Evolutionary conservation across 1,139 yeast genomes (phyloP), one percentile per base, ranked within the genome.

Genomic region (Candida tropicalis): DNA sequence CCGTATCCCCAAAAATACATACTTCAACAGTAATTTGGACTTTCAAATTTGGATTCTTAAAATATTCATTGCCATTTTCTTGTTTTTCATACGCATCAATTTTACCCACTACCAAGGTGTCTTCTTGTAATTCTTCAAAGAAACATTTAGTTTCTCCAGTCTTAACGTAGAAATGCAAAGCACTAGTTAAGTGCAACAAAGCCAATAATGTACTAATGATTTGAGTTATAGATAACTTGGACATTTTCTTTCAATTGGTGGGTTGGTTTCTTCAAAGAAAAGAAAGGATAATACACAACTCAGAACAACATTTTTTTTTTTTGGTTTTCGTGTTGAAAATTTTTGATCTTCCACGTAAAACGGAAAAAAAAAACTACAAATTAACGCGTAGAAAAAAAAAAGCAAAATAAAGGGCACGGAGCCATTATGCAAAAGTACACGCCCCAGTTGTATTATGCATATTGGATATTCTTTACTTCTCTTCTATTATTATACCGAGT

Each of bases 111-210:
- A 73, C 70, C 49, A 74, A 68, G 11, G 77, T 66, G 42, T 71
- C 68, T 36, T 60, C 60, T 20, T 63, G 69, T 53, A 74, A 69
- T 40, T 71, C 77, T 53, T 74, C 79, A 51, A 57, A 73, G 55
- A 74, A 74, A 56, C 79, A 74, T 52, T 74, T 66, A 38, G 69
- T 62, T 53, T 73, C 73, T 3, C 74, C 75, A 9, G 78, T 73
- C 26, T 65, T 63, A 51, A 73, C 63, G 54, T 74, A 73, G 59
- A 73, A 74, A 55, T 73, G 78, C 52, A 74, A 67, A 1, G 71
- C 78, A 36, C 54, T 56, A 20, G 59, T 40, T 32, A 54, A 42
- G 32, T 57, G 59, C 4, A 54, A 27, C 22, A 57, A 46, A 23
- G 47, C 45, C n/a, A 58, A 37, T 17, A 49, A 39, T 10, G 28